Evolutionary conservation across 129 eudicot species (phyloP), one percentile per base, ranked within the genome.

Genomic region (Kitagawia praeruptora): DNA sequence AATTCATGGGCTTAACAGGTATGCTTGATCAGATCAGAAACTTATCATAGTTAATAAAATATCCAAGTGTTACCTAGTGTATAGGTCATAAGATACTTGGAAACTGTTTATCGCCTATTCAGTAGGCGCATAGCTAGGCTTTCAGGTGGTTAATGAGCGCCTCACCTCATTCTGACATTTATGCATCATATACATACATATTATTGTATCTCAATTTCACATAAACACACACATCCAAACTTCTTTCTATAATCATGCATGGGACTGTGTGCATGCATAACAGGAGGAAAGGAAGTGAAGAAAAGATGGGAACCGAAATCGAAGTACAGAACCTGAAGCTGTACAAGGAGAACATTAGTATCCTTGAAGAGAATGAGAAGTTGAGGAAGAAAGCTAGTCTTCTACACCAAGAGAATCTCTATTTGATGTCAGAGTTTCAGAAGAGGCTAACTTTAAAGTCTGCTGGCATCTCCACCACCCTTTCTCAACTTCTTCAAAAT

Each of bases 291-390:
- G 80, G 61, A 80, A 4, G 77, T 37, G 88, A 79, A 80, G 85
- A 78, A 73, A 77, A 86, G 53, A 77, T 34, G 1, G 87, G 34
- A 54, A 75, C 61, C 9, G 82, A 91, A 5, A 84, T 93, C 92
- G 86, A 85, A 83, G 23, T 89, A 44, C 85, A 88, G 88, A 93
- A 93, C 87, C 56, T 93, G 92, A 93, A 85, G 89, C 81, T 93
- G 84, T 93, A 88, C 84, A 84, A 88, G 86, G 89, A 89, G 87
- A 93, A 93, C 81, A 85, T 87, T 46, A 87, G 85, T 80, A 91
- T 91, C 40, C 18, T 88, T 44, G 83, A 89, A 79, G 95, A 87
- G 83, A 93, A 93, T 58, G 92, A 85, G 77, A 83, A 85, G 78
- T 38, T 93, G 84, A 81, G 90, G 85, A 90, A 86, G 83, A 87